phyloP scores from a whole-genome alignment of 108 stramenopile species.

The Cyclotella sp. region DNA sequence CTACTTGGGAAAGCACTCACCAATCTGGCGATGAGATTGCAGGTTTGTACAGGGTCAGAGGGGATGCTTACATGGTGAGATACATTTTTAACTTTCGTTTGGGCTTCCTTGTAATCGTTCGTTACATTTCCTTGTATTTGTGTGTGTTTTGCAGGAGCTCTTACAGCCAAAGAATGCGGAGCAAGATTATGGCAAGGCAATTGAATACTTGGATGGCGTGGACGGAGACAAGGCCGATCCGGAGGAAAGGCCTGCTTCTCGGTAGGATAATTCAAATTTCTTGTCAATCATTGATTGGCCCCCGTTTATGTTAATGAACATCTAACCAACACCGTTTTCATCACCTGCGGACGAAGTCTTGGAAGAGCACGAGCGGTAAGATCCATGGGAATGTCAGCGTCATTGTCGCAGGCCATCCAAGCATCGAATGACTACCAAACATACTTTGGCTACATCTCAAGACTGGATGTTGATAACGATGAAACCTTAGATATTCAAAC shows the following conservation, averaged over 20 bases:
- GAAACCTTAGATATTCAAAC: constrained; percentile 22
- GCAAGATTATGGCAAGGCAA: constrained; percentile 65
- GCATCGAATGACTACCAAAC: constrained; percentile 67
- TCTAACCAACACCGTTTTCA: neutral
- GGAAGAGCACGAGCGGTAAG: constrained; percentile 72
- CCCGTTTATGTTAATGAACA: neutral
- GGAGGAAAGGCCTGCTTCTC: constrained; percentile 63
- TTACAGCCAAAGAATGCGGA: constrained; percentile 51
- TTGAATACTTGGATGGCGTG: constrained; percentile 63
- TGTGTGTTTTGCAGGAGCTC: constrained; percentile 16
- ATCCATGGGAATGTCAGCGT: constrained; percentile 46
- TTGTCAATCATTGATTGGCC: neutral
- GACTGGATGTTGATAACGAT: constrained; percentile 67
- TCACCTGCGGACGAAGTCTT: constrained; percentile 9
- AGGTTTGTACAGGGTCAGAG: constrained; percentile 77
- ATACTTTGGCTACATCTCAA: constrained; percentile 50
- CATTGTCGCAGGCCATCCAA: constrained; percentile 41
- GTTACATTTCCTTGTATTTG: neutral
- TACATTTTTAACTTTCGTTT: too few relatives aligned
- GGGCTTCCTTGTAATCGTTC: too few relatives aligned
- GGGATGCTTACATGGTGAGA: constrained; percentile 70
- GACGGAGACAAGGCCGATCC: constrained; percentile 69
- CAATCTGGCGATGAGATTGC: constrained; percentile 71
- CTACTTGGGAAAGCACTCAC: constrained; percentile 60
- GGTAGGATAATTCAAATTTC: constrained; percentile 24